Base-by-base conservation (phyloP, 2,329 filamentous ascomycete genomes). In the Bipolaris sorokiniana region DNA sequence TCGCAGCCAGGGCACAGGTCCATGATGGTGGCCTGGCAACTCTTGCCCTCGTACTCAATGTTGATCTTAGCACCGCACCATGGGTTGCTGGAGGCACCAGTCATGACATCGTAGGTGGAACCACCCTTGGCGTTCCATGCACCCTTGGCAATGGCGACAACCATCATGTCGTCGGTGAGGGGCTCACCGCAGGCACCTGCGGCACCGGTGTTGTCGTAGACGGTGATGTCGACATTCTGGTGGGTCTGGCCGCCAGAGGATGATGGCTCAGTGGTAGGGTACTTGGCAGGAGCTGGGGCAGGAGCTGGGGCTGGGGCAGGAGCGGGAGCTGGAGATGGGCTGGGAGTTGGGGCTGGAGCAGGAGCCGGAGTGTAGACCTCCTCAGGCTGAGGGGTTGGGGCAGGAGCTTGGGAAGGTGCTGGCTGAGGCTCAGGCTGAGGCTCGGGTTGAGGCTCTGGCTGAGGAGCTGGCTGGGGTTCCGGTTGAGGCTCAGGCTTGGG, bases 1-100 rank as follows among this genome's bases (percentile, higher is more conserved):
- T 40, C 22, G 67, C 75, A 76, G 63, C 72, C 75, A 28, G 69
- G 62, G 73, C 75, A 77, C 45, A 65, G 50, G 57, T 77, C 75
- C 62, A 68, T 67, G 61, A 77, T 69, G 51, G 51, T 70, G 40
- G 68, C 72, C 9, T 63, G 16, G 59, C 64, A 51, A 2, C 58
- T 61, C 45, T 69, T 68, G 66, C 71, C 73, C 33, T 69, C 63
- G 65, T 72, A 72, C 37, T 65, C 51, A 51, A 76, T 65, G 48
- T 60, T 52, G 61, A 76, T 69, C 58, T 67, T 65, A 69, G 73
- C 63, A 64, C 66, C 65, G 64, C 75, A 77, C 67, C 68, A 71
- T 23, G 64, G 63, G 66, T 75, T 75, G 64, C 64, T 72, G 49
- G 71, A 61, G 16, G 52, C 64, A 48, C 72, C 72, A 26, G 72